Conservation (phyloP, 768 basidiomycete species). For the Boletus coccyginus region DNA sequence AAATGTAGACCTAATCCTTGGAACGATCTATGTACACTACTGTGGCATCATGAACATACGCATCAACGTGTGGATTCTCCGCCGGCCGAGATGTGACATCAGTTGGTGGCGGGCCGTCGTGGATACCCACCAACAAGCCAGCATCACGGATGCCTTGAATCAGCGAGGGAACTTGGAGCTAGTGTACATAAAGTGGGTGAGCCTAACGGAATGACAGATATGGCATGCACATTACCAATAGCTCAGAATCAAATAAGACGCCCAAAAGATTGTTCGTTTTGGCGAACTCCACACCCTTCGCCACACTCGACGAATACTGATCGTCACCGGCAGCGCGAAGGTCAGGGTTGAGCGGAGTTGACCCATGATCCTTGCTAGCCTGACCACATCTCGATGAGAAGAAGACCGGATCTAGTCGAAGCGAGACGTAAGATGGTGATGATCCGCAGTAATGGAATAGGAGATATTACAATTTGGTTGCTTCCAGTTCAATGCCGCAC, state of each 20-base stretch:
- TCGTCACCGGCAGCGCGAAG: conserved; percentile 43
- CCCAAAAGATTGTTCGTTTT: conserved; percentile 91
- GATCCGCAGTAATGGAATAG: conserved; percentile 21
- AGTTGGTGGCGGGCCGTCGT: conserved; percentile 54
- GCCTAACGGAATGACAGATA: conserved; percentile 9
- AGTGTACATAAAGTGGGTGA: conserved; percentile 13
- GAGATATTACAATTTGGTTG: conserved; percentile 84
- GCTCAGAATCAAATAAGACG: conserved; percentile 80
- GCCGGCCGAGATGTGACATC: conserved; percentile 35
- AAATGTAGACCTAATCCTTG: conserved; percentile 40
- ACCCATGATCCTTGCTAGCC: conserved; percentile 37
- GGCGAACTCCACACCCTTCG: conserved; percentile 91
- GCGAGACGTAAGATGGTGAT: conserved; percentile 16
- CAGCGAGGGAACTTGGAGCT: conserved; percentile 84
- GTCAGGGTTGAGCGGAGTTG: conserved; percentile 38
- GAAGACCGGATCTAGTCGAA: conserved; percentile 83
- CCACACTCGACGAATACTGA: conserved; percentile 63
- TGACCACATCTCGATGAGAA: conserved; percentile 87
- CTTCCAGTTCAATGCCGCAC: conserved; percentile 95
- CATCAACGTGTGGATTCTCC: conserved; percentile 60
- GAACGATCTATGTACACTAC: conserved; percentile 68
- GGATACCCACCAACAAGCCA: conserved; percentile 83
- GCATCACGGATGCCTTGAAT: conserved; percentile 86
- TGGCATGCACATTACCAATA: conserved; percentile 59
- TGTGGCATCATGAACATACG: conserved; percentile 59